These are phyloP conservation scores for Tetramitus jugosus DNA, from an alignment of 208 protist genomes.

Conservation along the genomic window DNA sequence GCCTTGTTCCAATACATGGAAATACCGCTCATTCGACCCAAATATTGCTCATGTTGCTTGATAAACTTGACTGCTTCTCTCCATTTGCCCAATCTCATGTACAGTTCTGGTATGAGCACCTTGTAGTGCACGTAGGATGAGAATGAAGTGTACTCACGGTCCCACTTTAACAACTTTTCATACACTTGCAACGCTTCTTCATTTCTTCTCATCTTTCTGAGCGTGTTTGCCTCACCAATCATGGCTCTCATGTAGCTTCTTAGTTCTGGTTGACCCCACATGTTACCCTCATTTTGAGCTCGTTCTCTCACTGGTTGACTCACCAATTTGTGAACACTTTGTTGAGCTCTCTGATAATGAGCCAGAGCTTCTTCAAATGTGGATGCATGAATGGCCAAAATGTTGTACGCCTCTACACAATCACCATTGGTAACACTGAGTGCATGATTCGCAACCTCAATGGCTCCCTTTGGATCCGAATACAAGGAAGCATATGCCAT, in stretches of 20 bases:
- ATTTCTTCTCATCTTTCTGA: slow-evolving; percentile 10
- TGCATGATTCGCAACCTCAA: too few species aligned
- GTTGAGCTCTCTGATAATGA: background rate
- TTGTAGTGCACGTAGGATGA: background rate
- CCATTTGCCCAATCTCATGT: background rate
- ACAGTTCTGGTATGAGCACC: background rate
- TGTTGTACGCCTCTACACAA: slow-evolving; percentile 16
- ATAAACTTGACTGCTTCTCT: background rate
- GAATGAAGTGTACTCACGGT: background rate
- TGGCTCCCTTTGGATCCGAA: too few species aligned
- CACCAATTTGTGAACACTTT: background rate
- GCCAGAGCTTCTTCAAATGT: background rate
- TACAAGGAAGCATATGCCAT: too few species aligned
- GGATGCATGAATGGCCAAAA: background rate
- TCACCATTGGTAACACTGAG: too few species aligned
- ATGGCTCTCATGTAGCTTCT: background rate
- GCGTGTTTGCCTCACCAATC: background rate
- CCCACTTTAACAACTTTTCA: background rate
- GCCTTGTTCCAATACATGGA: background rate
- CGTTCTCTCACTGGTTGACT: background rate
- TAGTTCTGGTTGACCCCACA: background rate
- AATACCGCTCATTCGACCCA: background rate
- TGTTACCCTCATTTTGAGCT: background rate
- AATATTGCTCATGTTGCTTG: background rate
- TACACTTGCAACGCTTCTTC: background rate